A percentile compares a stretch with the other conserved stretches of the same genome.
Conservation (phyloP, 2,329 filamentous ascomycete genomes). For the Pseudonectria foliicola region DNA sequence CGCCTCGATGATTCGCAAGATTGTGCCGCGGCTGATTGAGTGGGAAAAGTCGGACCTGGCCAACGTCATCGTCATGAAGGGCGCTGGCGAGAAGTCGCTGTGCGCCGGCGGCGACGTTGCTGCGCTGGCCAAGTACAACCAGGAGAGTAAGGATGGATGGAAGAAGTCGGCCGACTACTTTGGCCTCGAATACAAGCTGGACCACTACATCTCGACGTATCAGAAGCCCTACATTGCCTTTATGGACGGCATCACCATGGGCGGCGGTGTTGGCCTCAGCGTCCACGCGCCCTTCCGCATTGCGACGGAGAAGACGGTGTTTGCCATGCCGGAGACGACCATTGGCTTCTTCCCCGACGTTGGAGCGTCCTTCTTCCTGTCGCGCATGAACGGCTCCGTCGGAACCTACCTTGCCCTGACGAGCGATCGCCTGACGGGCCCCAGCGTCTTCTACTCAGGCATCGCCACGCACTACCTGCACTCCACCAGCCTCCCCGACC, state of each 20-base stretch:
- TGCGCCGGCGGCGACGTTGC: conserved; percentile 92
- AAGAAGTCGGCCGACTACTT: conserved; percentile 79
- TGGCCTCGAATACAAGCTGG: conserved; percentile 87
- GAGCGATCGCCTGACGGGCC: conserved; percentile 73
- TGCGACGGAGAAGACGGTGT: conserved; percentile 89
- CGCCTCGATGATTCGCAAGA: conserved; percentile 92
- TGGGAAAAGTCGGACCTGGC: conserved; percentile 94
- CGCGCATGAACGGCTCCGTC: conserved; percentile 75
- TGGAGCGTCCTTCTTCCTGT: conserved; percentile 91
- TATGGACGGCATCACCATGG: conserved; percentile 98
- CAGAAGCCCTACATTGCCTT: conserved; percentile 87
- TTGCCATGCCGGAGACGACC: conserved; percentile 97
- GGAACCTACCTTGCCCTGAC: conserved; percentile 93
- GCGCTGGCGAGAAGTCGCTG: conserved; percentile 74
- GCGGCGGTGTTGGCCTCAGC: conserved; percentile 88
- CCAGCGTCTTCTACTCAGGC: conserved; percentile 82
- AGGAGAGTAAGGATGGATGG: conserved; percentile 60
- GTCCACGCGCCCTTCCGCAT: conserved; percentile 94
- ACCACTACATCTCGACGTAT: conserved; percentile 93
- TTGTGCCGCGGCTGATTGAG: conserved; percentile 79
- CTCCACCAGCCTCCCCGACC: conserved; percentile 72
- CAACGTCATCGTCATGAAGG: conserved; percentile 88
- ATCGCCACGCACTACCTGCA: conserved; percentile 95
- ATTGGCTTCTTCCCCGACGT: conserved; percentile 99
- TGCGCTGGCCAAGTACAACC: conserved; percentile 67